A percentile compares a stretch with the other conserved stretches of the same genome.
These are phyloP conservation scores for Neopestalotiopsis sp. DNA, from an alignment of 2,329 filamentous ascomycete genomes.

Conservation along the genomic window DNA sequence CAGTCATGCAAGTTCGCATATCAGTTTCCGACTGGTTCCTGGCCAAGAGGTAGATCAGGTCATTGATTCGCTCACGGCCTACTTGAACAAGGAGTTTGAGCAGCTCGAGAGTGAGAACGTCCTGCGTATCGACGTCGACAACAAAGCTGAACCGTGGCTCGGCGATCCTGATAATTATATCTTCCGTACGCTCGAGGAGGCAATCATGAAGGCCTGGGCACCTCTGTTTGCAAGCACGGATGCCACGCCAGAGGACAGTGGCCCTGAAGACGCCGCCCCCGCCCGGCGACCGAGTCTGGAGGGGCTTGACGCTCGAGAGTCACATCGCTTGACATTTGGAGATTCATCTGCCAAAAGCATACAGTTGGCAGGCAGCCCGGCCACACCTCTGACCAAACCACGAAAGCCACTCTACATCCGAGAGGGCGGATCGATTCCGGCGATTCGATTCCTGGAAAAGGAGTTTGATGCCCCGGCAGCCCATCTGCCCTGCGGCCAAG, in stretches of 20 bases:
- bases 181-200: conserved; percentile 85
- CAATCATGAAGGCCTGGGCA: conserved; percentile 85
- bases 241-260: conserved; percentile 20
- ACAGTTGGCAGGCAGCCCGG: not conserved
- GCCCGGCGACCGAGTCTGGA: not conserved
- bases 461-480: conserved; percentile 91
- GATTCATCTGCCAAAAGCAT: not conserved
- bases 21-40: conserved; percentile 91
- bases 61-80: conserved; percentile 68
- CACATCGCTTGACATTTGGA: conserved; percentile 14
- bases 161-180: conserved; percentile 91
- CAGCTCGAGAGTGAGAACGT: conserved; percentile 80
- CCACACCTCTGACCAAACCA: conserved; percentile 36
- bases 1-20: conserved; percentile 82
- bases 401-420: conserved; percentile 87
- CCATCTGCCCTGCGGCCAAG: conserved; percentile 92
- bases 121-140: conserved; percentile 83
- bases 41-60: conserved; percentile 88
- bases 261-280: not conserved
- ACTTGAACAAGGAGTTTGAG: conserved; percentile 74
- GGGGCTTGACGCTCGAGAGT: not conserved
- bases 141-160: conserved; percentile 94
- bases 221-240: conserved; percentile 47
- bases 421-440: conserved; percentile 93
- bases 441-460: conserved; percentile 92